A percentile compares a stretch with the other conserved stretches of the same genome.
These are phyloP conservation scores for Pseudogymnoascus destructans DNA, from an alignment of 2,329 filamentous ascomycete species.

Conservation along the genomic window DNA sequence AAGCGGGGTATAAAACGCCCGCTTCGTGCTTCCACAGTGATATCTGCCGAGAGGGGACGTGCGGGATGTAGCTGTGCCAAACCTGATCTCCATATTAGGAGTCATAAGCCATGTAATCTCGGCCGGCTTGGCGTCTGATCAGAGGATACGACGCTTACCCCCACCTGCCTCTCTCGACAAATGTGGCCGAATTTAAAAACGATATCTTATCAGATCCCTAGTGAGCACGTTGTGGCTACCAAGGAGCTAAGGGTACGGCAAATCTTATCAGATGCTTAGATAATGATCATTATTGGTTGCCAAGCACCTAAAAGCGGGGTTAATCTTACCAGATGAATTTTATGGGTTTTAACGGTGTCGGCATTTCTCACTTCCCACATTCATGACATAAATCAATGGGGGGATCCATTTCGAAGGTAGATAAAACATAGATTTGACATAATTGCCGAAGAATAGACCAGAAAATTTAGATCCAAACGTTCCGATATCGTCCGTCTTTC, in stretches of 20 bases:
- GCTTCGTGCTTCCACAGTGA: too few species aligned
- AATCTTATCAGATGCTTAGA: not conserved
- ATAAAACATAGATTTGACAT: not conserved
- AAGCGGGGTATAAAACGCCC: too few species aligned
- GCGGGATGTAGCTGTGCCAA: not conserved
- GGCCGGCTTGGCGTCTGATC: not conserved
- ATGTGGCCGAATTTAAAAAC: not conserved
- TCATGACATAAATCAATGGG: not conserved
- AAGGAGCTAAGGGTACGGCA: not conserved
- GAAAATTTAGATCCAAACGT: not conserved
- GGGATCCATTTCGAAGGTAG: not conserved
- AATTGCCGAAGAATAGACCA: not conserved
- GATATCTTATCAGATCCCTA: not conserved
- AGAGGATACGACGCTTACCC: not conserved
- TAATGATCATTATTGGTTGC: not conserved
- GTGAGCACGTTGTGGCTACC: not conserved
- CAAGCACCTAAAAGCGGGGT: not conserved
- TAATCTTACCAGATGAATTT: not conserved
- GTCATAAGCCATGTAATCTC: not conserved
- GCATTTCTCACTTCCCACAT: not conserved
- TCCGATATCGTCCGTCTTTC: not conserved
- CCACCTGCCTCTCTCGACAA: not conserved
- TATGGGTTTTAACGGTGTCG: not conserved
- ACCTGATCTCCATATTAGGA: not conserved
- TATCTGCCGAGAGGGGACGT: too few species aligned